These are phyloP conservation scores for Solanum hybrid DNA, from an alignment of 305 asterid genomes.

Conservation along the genomic window DNA sequence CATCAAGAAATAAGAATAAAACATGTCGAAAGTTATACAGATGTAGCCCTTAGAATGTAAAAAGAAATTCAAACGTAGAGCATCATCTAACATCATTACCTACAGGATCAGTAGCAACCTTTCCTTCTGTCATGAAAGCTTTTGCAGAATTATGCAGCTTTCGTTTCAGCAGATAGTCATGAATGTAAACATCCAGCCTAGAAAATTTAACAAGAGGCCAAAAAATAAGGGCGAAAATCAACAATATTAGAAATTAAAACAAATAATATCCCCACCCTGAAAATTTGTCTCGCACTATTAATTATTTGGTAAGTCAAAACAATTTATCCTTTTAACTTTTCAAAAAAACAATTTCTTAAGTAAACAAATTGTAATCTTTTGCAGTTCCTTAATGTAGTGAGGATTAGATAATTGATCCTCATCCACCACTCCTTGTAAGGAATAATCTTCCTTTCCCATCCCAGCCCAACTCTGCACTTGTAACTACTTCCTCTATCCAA, in stretches of 20 bases:
- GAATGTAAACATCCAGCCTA: conserved; percentile 99
- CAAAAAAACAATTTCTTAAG: neutral
- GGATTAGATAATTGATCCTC: neutral
- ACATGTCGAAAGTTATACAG: neutral
- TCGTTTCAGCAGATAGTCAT: conserved; percentile 84
- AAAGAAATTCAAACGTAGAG: neutral
- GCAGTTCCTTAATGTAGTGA: neutral
- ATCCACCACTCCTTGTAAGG: neutral
- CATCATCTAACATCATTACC: conserved; percentile 34
- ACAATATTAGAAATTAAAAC: neutral
- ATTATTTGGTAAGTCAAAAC: neutral
- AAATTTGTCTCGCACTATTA: neutral
- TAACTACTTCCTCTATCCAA: neutral
- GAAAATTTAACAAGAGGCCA: neutral
- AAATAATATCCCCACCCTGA: neutral
- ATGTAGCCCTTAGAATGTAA: neutral
- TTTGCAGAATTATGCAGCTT: conserved; percentile 83
- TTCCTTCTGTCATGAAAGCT: conserved; percentile 96
- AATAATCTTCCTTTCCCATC: neutral
- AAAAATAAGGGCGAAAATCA: neutral
- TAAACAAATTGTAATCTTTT: neutral
- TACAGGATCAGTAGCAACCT: conserved; percentile 97
- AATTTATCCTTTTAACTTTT: neutral
- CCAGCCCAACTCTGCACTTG: neutral
- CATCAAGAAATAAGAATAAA: neutral